Evolutionary conservation across 2,329 filamentous ascomycete genomes (phyloP).

Genomic region (Talaromyces verruculosus): DNA sequence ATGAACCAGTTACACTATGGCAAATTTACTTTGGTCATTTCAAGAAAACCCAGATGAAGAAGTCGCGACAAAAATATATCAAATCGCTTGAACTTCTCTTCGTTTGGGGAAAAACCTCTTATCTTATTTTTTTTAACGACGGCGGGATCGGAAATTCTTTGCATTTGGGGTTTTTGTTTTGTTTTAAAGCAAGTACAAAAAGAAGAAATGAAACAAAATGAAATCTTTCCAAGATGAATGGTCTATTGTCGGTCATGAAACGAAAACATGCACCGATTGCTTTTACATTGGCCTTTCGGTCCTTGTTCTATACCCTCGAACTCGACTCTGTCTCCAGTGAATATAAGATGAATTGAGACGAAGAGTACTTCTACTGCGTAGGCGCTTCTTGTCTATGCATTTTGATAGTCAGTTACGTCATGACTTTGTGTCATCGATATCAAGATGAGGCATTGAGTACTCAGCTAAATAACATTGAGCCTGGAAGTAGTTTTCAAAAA

Average conservation of each 20-base stretch:
- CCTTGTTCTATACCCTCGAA: not conserved
- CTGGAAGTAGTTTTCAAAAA: not conserved
- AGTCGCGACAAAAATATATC: conserved; percentile 3
- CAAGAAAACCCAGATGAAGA: conserved; percentile 6
- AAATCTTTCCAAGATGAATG: conserved; percentile 3
- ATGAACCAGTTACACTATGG: conserved; percentile 7
- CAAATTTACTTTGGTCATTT: conserved; percentile 7
- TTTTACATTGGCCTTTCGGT: not conserved
- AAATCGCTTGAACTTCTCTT: conserved; percentile 3
- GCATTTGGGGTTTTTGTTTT: conserved; percentile 15
- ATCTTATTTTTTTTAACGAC: conserved; percentile 12
- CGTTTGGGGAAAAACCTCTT: conserved; percentile 1
- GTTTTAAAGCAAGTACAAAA: conserved; percentile 8
- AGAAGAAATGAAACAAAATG: conserved; percentile 14
- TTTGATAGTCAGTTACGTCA: not conserved
- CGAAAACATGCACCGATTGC: not conserved
- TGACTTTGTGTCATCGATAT: not conserved
- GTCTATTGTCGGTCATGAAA: not conserved
- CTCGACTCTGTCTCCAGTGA: not conserved
- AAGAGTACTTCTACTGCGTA: not conserved
- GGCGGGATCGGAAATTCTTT: conserved; percentile 16
- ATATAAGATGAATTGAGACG: not conserved
- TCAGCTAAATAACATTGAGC: too few species aligned
- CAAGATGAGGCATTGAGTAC: too few species aligned
- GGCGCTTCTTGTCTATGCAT: too few species aligned